Base-by-base conservation (phyloP, 2,329 filamentous ascomycete genomes). In the Rhynchosporium graminicola region DNA sequence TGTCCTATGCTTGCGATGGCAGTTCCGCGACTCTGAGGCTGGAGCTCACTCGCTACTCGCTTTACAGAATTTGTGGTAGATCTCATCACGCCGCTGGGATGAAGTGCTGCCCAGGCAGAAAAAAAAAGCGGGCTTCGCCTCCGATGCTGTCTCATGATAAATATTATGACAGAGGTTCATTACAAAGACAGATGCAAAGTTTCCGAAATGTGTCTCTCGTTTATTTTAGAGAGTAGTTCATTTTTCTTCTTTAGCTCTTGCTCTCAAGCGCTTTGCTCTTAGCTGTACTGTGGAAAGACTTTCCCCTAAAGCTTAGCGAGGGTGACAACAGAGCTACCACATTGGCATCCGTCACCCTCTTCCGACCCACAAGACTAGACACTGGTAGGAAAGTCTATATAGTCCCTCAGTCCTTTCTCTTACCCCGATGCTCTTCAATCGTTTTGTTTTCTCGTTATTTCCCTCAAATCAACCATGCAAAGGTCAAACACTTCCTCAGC, bases 101-200 rank as follows among this genome's bases (percentile, higher is more conserved):
- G 26, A 36, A 51, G 5, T 51, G 36, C 48, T 51, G 48, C 48
- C 48, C 48, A 15, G 15, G 48, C 48, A 51, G 48, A 51, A 51
- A 51, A 51, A 20, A 29, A 20, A 20, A 20, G 20, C n/a, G 9
- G n/a, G 4, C 43, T 46, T 46, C 15, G 43, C 20, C 20, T 20
- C 20, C 20, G 20, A 20, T 20, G 20, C 20, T 20, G 1, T 20
- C 20, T 20, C 43, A 46, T 46, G 4, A 46, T 20, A 50, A 26
- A 20, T 29, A 48, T 48, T 28, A 20, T n/a, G 4, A 20, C 4
- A 20, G 20, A 20, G 1, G 20, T 20, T 20, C 20, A 20, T 20
- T 20, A 20, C 1, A 20, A 20, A 20, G 20, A 20, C 20, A 20
- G 20, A 20, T 20, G 20, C 20, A 20, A 20, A 20, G 20, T 20